Conservation (phyloP, 768 basidiomycete genomes). For the Boletus coccyginus region DNA sequence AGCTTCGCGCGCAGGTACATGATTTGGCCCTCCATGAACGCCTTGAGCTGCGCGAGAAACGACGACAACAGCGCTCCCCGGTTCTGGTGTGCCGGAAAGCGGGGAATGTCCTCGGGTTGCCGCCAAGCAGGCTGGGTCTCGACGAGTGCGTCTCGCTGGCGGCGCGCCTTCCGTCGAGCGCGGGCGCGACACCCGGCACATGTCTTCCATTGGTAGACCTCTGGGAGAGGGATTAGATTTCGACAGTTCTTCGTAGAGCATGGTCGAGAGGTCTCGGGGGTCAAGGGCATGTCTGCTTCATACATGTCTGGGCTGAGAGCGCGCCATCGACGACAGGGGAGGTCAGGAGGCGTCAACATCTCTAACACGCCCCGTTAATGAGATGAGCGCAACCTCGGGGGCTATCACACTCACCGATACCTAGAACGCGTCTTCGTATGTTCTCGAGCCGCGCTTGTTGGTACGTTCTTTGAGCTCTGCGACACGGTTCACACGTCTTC, state of each 20-base stretch:
- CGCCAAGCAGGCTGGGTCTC: neutral
- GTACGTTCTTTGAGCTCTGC: slow-evolving; percentile 35
- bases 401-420: slow-evolving; percentile 5
- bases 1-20: slow-evolving; percentile 21
- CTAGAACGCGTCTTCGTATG: neutral
- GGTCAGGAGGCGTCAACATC: neutral
- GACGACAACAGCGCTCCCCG: slow-evolving; percentile 8
- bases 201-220: slow-evolving; percentile 40
- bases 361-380: slow-evolving; percentile 15
- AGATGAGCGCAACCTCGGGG: neutral
- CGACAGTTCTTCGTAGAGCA: slow-evolving; percentile 37
- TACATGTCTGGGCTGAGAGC: slow-evolving; percentile 3
- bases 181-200: slow-evolving; percentile 39
- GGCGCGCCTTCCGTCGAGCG: slow-evolving; percentile 8
- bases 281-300: neutral
- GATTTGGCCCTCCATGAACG: slow-evolving; percentile 25
- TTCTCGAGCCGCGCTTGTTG: slow-evolving; percentile 32
- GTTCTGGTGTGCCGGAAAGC: slow-evolving; percentile 22
- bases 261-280: slow-evolving; percentile 32
- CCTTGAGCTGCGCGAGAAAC: slow-evolving; percentile 15
- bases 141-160: neutral
- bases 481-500: slow-evolving; percentile 45
- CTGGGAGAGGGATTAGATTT: slow-evolving; percentile 34
- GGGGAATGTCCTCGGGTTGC: slow-evolving; percentile 6
- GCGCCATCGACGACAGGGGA: slow-evolving; percentile 1